Evolutionary conservation across 2,329 filamentous ascomycete species (phyloP).

Genomic region (Ceratocystis alfenasii): DNA sequence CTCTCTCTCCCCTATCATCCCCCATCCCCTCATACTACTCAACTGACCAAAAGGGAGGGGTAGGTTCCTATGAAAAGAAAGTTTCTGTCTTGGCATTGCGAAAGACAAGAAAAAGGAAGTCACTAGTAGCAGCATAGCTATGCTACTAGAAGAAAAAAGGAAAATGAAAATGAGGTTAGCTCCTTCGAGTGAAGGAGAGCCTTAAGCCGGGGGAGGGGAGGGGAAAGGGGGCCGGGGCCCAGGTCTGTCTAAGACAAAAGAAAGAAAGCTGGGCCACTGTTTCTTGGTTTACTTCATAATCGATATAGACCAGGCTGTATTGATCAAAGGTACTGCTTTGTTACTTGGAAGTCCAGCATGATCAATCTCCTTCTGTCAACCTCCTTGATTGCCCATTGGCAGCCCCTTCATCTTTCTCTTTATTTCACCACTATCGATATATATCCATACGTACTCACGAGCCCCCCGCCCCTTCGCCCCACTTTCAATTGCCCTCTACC

Average conservation of each 20-base stretch:
- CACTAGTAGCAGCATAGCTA: neutral
- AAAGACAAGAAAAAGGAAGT: neutral
- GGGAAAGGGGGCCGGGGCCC: neutral
- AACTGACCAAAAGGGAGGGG: neutral
- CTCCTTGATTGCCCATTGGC: neutral
- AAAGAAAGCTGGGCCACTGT: neutral
- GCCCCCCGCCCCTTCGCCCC: neutral
- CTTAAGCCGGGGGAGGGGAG: too few species aligned
- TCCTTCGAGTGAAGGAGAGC: neutral
- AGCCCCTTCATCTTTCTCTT: neutral
- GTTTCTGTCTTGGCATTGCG: neutral
- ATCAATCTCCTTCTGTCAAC: too few species aligned
- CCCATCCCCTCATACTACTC: neutral
- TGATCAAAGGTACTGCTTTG: too few species aligned
- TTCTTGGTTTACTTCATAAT: neutral
- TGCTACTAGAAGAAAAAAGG: neutral
- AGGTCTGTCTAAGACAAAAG: neutral
- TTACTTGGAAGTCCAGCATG: too few species aligned
- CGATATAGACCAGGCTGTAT: too few species aligned
- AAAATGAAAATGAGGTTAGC: neutral
- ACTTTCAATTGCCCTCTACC: neutral
- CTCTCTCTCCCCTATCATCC: neutral
- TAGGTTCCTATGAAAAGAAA: neutral
- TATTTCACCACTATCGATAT: too few species aligned
- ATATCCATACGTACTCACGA: neutral